Base-by-base conservation (phyloP, 345 rosid genomes). In the Murraya paniculata region DNA sequence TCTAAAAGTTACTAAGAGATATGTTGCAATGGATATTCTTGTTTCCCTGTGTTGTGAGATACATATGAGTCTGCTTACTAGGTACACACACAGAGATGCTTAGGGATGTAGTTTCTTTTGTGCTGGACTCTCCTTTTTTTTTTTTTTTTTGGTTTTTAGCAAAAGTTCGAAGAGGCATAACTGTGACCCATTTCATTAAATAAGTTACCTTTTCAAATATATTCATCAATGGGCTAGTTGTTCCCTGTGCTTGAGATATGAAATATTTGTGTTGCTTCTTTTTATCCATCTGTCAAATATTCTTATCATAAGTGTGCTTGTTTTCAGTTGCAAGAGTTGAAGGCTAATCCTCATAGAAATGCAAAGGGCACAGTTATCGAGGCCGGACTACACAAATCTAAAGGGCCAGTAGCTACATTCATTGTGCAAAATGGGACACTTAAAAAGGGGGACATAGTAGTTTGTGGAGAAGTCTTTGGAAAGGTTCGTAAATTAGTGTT, bases 401-500 rank as follows among this genome's bases (percentile, higher is more conserved):
- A 92, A 86, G 99, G 99, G 76, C 90, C 97, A 1, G 87, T 91
- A 56, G 97, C 95, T 24, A 93, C 98, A 77, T 90, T 96, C 86
- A 92, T 96, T 79, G 90, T 96, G 82, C 98, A 94, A 87, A 96
- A 96, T 71, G 99, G 99, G 38, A 96, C 97, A 13, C 89, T 96
- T 71, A 96, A 83, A 89, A 88, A 83, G 88, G 99, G 98, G 74
- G 95, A 96, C 71, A 82, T 92, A 73, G 91, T 96, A 79, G 97
- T 91, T 83, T 96, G 98, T 82, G 99, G 99, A 79, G 92, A 87
- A 86, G 96, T 97, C 80, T 96, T 88, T 84, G 99, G 99, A 81
- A 96, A 96, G 99, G 99, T 96, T 70, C 78, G 85, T 77, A 62
- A 41, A 4, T 72, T 68, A 68, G 68, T 76, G 78, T 62, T 73